A percentile compares a stretch with the other conserved stretches of the same genome.
Evolutionary conservation across 805 yeast species (phyloP).

Genomic region (Phaffomyces antillensis): DNA sequence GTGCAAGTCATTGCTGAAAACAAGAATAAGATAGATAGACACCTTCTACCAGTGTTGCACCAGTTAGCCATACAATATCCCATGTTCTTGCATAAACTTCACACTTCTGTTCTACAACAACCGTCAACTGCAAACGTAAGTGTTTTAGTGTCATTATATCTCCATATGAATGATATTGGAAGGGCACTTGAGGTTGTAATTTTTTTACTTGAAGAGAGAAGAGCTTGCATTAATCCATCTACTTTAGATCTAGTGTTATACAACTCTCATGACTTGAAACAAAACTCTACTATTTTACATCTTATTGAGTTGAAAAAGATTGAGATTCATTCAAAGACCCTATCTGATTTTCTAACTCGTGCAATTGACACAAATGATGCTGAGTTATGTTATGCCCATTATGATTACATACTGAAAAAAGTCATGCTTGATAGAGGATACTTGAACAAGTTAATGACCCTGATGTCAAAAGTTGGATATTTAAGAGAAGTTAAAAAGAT

Average conservation of each 20-base stretch:
- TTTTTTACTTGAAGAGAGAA: background rate
- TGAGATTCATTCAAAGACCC: conserved; percentile 13
- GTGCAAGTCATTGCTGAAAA: too few relatives aligned
- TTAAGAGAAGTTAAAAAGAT: conserved; percentile 10
- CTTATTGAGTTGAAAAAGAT: background rate
- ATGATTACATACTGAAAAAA: conserved; percentile 3
- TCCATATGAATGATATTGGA: conserved; percentile 2
- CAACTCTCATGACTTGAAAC: conserved; percentile 3
- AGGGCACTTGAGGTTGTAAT: conserved; percentile 4
- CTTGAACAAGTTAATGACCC: conserved; percentile 9
- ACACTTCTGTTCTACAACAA: too few relatives aligned
- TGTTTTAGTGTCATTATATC: conserved; percentile 6
- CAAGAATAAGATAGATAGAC: too few relatives aligned
- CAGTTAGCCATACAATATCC: too few relatives aligned
- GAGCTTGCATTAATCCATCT: background rate
- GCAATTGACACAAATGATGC: conserved; percentile 7
- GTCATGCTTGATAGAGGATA: conserved; percentile 14
- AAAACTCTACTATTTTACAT: conserved; percentile 6
- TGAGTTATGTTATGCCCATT: conserved; percentile 2
- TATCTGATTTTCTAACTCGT: conserved; percentile 6
- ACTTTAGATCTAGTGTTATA: conserved; percentile 13
- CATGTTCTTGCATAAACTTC: too few relatives aligned
- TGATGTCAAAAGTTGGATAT: conserved; percentile 2
- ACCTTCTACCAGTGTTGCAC: too few relatives aligned
- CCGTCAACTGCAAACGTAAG: conserved; percentile 1